These are phyloP conservation scores for Daedaleopsis nitida DNA, from an alignment of 768 basidiomycete species.

Conservation along the genomic window DNA sequence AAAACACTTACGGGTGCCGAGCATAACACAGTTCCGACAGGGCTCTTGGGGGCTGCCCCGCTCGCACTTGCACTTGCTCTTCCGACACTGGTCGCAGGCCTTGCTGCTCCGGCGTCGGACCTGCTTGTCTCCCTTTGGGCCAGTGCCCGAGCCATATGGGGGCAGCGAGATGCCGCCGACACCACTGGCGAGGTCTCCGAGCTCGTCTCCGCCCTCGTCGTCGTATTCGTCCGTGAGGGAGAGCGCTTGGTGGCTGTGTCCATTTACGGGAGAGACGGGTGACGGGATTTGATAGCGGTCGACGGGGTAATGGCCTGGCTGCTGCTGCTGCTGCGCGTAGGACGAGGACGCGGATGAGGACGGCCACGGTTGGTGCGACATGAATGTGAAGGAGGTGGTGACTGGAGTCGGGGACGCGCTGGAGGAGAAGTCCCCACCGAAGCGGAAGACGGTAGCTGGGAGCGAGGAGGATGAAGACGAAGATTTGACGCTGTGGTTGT, in stretches of 20 bases:
- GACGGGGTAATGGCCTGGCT: not conserved
- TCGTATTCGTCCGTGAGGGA: slow-evolving; percentile 29
- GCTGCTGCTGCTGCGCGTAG: slow-evolving; percentile 14
- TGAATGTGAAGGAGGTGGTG: slow-evolving; percentile 29
- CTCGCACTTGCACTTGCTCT: slow-evolving; percentile 79
- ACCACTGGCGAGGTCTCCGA: slow-evolving; percentile 46
- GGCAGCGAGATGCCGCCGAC: slow-evolving; percentile 25
- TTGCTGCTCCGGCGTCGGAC: slow-evolving; percentile 78
- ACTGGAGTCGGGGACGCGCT: slow-evolving; percentile 23
- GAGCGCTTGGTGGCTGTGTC: slow-evolving; percentile 19
- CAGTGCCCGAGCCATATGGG: slow-evolving; percentile 23
- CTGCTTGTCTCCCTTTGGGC: slow-evolving; percentile 43
- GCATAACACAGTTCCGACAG: slow-evolving; percentile 77
- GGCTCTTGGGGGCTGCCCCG: slow-evolving; percentile 58
- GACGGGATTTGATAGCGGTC: slow-evolving; percentile 43
- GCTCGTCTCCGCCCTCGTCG: slow-evolving; percentile 70
- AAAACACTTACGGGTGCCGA: slow-evolving; percentile 62
- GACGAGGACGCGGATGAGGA: slow-evolving; percentile 22
- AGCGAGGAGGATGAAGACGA: slow-evolving; percentile 6
- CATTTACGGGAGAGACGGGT: slow-evolving; percentile 38
- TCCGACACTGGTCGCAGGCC: slow-evolving; percentile 89
- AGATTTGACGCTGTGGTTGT: slow-evolving; percentile 17
- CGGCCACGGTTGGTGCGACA: slow-evolving; percentile 20
- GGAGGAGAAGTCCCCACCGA: slow-evolving; percentile 18
- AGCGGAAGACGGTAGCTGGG: slow-evolving; percentile 24